Conservation (phyloP, 75 land plant species). For the Picea sitchensis region DNA sequence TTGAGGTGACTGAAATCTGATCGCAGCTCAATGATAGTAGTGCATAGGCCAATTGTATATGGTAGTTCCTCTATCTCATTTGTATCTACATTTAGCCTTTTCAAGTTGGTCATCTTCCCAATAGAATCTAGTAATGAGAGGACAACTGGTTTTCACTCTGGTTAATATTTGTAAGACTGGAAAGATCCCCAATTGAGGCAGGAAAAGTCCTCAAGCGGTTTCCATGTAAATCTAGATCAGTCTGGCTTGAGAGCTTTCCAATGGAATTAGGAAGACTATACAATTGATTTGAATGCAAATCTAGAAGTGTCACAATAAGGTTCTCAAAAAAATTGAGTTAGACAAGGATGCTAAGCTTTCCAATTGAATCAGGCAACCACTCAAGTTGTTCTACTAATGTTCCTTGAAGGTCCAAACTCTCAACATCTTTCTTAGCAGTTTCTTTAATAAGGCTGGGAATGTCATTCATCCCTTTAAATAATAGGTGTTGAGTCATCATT, state of each 20-base stretch:
- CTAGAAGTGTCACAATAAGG: conserved; percentile 39
- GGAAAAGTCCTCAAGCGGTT: conserved; percentile 54
- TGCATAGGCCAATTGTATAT: conserved; percentile 60
- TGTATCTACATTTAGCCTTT: conserved; percentile 42
- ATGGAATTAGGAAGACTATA: conserved; percentile 56
- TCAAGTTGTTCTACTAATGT: conserved; percentile 51
- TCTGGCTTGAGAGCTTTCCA: conserved; percentile 49
- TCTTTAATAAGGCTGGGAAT: conserved; percentile 37
- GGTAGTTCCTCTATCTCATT: conserved; percentile 76
- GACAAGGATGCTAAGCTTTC: conserved; percentile 30
- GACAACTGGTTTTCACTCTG: conserved; percentile 47
- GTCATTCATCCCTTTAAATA: not conserved
- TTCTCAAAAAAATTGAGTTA: conserved; percentile 44
- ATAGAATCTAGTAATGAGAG: conserved; percentile 38
- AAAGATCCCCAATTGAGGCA: conserved; percentile 46
- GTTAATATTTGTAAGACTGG: conserved; percentile 40
- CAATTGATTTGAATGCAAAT: conserved; percentile 50
- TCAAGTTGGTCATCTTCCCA: conserved; percentile 47
- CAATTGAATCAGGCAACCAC: conserved; percentile 50
- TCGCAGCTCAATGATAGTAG: conserved; percentile 49
- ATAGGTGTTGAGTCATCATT: conserved; percentile 35
- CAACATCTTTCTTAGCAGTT: conserved; percentile 21
- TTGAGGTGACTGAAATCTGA: conserved; percentile 35
- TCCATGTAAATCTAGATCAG: conserved; percentile 37
- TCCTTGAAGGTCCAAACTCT: conserved; percentile 34